These are phyloP conservation scores for Yamadazyma akitaensis DNA, from an alignment of 805 yeast genomes.

Conservation along the genomic window DNA sequence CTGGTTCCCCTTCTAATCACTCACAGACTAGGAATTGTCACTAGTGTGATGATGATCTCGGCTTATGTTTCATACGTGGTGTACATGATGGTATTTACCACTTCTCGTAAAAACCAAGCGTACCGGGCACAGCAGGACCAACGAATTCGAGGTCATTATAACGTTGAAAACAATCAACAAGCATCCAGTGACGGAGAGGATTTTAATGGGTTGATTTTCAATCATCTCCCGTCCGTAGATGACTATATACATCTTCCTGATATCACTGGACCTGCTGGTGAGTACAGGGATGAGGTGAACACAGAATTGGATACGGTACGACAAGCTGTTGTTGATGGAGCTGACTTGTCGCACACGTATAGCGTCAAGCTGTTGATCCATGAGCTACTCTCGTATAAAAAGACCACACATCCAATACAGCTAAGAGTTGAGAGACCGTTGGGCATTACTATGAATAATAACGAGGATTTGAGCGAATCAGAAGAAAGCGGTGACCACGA, in stretches of 20 bases:
- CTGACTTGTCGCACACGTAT: slow-evolving; percentile 9
- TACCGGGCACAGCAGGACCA: slow-evolving; percentile 24
- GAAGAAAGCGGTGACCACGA: not conserved
- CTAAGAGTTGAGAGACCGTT: slow-evolving; percentile 9
- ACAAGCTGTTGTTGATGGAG: slow-evolving; percentile 9
- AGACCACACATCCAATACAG: slow-evolving; percentile 1
- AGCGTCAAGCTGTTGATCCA: slow-evolving; percentile 31
- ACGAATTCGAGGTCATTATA: slow-evolving; percentile 8
- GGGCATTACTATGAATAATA: slow-evolving; percentile 9
- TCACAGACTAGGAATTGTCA: slow-evolving; percentile 51
- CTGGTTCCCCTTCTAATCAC: slow-evolving; percentile 52
- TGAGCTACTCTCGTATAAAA: slow-evolving; percentile 24
- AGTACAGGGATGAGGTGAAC: slow-evolving; percentile 12
- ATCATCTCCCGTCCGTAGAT: slow-evolving; percentile 1
- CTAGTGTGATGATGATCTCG: slow-evolving; percentile 54
- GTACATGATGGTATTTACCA: slow-evolving; percentile 35
- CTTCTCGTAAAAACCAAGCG: slow-evolving; percentile 14
- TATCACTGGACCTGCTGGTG: slow-evolving; percentile 21
- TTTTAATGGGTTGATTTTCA: not conserved
- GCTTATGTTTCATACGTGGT: slow-evolving; percentile 59
- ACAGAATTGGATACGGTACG: slow-evolving; percentile 13
- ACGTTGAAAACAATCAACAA: not conserved
- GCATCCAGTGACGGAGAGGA: not conserved
- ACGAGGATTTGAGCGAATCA: not conserved
- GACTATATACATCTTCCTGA: slow-evolving; percentile 23